Evolutionary conservation across 2,329 filamentous ascomycete species (phyloP).

Genomic region (Botrytis fabae): DNA sequence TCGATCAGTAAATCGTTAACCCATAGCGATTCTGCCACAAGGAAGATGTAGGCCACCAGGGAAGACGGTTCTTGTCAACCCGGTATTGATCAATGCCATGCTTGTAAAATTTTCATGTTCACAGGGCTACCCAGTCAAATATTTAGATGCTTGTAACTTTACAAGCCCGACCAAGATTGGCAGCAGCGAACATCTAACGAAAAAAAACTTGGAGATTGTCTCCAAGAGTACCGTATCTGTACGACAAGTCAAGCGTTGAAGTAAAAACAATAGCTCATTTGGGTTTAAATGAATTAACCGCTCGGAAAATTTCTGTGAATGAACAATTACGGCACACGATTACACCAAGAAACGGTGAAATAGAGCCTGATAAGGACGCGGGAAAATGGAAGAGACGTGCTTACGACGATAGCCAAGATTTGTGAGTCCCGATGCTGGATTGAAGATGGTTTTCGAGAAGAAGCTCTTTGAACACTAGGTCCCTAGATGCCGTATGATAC

Average conservation of each 20-base stretch:
- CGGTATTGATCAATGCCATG: slow-evolving; percentile 8
- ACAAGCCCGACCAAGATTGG: slow-evolving; percentile 1
- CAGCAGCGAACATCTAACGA: neutral
- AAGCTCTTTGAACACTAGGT: neutral
- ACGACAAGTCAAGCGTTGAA: neutral
- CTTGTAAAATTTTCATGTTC: neutral
- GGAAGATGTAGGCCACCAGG: neutral
- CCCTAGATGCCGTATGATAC: neutral
- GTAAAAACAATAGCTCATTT: neutral
- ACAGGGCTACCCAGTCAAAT: slow-evolving; percentile 6
- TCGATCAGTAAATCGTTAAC: neutral
- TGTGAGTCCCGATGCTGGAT: neutral
- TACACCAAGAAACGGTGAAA: neutral
- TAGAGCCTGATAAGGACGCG: neutral
- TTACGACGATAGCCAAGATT: neutral
- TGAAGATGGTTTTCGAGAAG: slow-evolving; percentile 1
- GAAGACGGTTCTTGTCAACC: neutral
- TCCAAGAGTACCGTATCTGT: neutral
- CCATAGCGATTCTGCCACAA: neutral
- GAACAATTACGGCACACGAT: neutral
- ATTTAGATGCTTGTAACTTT: slow-evolving; percentile 1
- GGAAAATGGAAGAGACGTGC: neutral
- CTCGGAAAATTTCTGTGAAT: slow-evolving; percentile 9
- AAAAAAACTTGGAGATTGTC: neutral
- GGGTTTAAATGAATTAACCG: slow-evolving; percentile 15